Conservation (phyloP, 2,329 filamentous ascomycete species). For the Penicillium digitatum region DNA sequence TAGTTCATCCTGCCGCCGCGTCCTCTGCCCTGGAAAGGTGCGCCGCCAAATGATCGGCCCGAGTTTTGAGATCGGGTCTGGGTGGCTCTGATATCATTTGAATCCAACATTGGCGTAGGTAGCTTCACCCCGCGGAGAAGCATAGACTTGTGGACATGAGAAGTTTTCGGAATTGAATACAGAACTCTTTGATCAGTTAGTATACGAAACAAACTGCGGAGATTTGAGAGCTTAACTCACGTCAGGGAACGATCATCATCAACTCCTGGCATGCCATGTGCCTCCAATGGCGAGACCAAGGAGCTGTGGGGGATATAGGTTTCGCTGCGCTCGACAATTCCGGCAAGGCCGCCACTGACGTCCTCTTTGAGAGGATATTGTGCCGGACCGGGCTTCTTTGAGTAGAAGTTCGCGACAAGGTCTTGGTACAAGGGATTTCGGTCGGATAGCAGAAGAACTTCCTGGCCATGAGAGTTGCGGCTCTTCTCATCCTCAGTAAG, state of each 20-base stretch:
- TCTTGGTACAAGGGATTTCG: conserved; percentile 81
- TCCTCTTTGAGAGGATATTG: conserved; percentile 71
- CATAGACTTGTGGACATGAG: conserved; percentile 85
- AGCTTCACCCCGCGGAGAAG: conserved; percentile 78
- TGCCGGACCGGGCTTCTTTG: conserved; percentile 69
- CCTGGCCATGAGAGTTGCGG: conserved; percentile 75
- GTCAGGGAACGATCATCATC: conserved; percentile 83
- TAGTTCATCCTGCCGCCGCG: conserved; percentile 55
- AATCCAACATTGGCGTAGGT: conserved; percentile 66
- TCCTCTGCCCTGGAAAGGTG: conserved; percentile 52
- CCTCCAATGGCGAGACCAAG: conserved; percentile 71
- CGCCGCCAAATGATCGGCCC: conserved; percentile 68
- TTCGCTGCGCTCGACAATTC: conserved; percentile 75
- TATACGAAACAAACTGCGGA: not conserved
- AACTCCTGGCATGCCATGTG: conserved; percentile 67
- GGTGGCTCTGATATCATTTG: conserved; percentile 69
- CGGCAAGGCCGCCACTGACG: conserved; percentile 72
- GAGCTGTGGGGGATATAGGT: conserved; percentile 79
- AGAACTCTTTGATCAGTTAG: conserved; percentile 60
- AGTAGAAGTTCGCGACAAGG: conserved; percentile 80
- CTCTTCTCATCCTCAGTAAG: conserved; percentile 71
- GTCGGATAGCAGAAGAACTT: conserved; percentile 80
- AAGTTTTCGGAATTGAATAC: conserved; percentile 74
- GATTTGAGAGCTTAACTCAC: conserved; percentile 48
- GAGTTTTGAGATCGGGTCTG: conserved; percentile 61